A percentile compares a stretch with the other conserved stretches of the same genome.
Evolutionary conservation across 257 asterid species (phyloP).

Genomic region (Lavandula angustifolia): DNA sequence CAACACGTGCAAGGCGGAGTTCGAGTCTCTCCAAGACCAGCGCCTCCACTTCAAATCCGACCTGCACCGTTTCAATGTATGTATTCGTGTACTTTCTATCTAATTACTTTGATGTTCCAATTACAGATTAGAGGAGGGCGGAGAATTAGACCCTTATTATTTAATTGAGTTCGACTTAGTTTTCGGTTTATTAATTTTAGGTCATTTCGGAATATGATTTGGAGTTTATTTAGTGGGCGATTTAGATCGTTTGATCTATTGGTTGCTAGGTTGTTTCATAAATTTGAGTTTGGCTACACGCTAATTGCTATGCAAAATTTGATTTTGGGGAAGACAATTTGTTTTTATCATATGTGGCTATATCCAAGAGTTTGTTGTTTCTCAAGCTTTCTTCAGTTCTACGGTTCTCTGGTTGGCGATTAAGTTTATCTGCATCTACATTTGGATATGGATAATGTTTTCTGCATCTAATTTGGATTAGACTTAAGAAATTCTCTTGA

Average conservation of each 20-base stretch:
- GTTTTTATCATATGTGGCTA: neutral
- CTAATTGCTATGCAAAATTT: neutral
- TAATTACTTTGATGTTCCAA: neutral
- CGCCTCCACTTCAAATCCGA: constrained; percentile 94
- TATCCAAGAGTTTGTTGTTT: neutral
- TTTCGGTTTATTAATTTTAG: neutral
- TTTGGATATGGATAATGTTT: too few species aligned
- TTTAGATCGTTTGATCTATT: neutral
- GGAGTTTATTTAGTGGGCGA: neutral
- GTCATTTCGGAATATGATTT: neutral
- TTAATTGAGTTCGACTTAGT: constrained; percentile 10
- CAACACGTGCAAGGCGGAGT: constrained; percentile 83
- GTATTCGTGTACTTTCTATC: constrained; percentile 1
- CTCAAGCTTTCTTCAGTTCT: constrained; percentile 1
- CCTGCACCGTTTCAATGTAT: constrained; percentile 88
- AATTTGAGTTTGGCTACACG: constrained; percentile 11
- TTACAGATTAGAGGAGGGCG: neutral
- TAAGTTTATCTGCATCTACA: too few species aligned
- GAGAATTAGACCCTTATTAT: neutral
- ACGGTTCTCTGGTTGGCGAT: constrained; percentile 7
- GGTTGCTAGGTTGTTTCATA: neutral
- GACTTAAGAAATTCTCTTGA: neutral
- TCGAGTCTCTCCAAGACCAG: constrained; percentile 88
- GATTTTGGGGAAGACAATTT: neutral
- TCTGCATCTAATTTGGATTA: neutral